Evolutionary conservation across 257 asterid genomes (phyloP), one percentile per base, ranked within the genome.

Genomic region (Lavandula angustifolia): DNA sequence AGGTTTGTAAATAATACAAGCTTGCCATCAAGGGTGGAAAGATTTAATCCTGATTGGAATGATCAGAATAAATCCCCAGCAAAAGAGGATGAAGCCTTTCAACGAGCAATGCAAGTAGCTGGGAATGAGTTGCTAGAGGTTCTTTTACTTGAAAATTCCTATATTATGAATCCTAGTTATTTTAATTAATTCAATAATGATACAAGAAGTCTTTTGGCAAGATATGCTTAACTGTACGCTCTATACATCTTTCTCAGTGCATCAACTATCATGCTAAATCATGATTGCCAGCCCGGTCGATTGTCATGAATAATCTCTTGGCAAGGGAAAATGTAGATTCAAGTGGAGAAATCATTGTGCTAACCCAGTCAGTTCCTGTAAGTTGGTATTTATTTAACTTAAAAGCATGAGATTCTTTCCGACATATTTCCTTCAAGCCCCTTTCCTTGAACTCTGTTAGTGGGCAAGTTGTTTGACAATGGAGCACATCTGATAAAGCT

Each of bases 321-420:
- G 57, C 42, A n/a, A 68, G 66, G 60, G 48, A 57, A 57, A 68
- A 12, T 35, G 31, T 56, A 12, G 73, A 68, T 18, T 48, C 66
- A n/a, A 68, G 65, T 68, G 73, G 73, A 18, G 73, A 68, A 68
- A 68, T 57, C 53, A 16, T 68, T 22, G 33, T 48, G 49, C 66
- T 68, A 54, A 48, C 60, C 22, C 42, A 40, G n/a, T 58, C 73
- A 68, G 73, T 68, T 5, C 73, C 73, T 57, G 66, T 68, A 68
- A 68, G 66, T 68, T 47, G 66, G 51, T 55, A 17, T 22, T 8
- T 3, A 12, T 9, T 68, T 32, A 54, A 41, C 13, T 31, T n/a
- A 43, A 29, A 42, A 40, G 9, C 32, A 32, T 34, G 54, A 12
- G 16, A 66, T 34, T 14, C 16, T 14, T n/a, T 43, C 48, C 46